Conservation (phyloP, 148 eudicot genomes). For the Agrostemma githago region DNA sequence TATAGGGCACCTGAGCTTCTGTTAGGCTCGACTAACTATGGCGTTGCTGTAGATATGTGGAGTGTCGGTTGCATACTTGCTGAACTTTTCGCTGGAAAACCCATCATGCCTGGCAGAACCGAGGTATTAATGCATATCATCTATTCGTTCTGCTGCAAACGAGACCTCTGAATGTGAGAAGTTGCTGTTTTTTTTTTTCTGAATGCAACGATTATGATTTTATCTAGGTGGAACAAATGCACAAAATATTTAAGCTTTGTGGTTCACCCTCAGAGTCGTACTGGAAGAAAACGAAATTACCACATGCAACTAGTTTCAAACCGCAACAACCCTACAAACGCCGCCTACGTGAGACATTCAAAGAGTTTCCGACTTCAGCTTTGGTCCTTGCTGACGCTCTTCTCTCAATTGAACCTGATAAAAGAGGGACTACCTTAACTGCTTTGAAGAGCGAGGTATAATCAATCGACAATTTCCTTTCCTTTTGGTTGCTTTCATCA, state of each 20-base stretch:
- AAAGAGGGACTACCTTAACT: constrained; percentile 57
- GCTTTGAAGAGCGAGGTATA: constrained; percentile 73
- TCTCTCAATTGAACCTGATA: constrained; percentile 71
- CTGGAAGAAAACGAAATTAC: constrained; percentile 66
- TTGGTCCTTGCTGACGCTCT: constrained; percentile 58
- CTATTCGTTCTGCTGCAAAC: no score
- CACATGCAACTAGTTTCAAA: constrained; percentile 82
- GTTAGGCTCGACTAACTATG: constrained; percentile 76
- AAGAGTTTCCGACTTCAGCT: constrained; percentile 67
- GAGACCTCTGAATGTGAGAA: no score
- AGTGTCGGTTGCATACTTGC: constrained; percentile 85
- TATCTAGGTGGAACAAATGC: constrained; percentile 89
- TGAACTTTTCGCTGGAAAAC: constrained; percentile 78
- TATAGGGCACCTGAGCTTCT: constrained; percentile 86
- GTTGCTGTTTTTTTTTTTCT: background rate
- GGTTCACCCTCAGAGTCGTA: constrained; percentile 93
- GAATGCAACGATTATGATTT: background rate
- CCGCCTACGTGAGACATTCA: constrained; percentile 54
- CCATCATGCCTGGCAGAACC: constrained; percentile 90
- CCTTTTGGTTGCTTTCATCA: background rate
- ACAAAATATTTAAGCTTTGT: constrained; percentile 92
- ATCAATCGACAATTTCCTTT: constrained; percentile 14
- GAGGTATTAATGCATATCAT: constrained; percentile 49
- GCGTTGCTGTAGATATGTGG: constrained; percentile 77
- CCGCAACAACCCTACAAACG: constrained; percentile 70